Percentiles rank a stretch among this genome's conserved stretches.
Evolutionary conservation across 495 filamentous ascomycete genomes (phyloP).

Genomic region (Talaromyces adpressus): DNA sequence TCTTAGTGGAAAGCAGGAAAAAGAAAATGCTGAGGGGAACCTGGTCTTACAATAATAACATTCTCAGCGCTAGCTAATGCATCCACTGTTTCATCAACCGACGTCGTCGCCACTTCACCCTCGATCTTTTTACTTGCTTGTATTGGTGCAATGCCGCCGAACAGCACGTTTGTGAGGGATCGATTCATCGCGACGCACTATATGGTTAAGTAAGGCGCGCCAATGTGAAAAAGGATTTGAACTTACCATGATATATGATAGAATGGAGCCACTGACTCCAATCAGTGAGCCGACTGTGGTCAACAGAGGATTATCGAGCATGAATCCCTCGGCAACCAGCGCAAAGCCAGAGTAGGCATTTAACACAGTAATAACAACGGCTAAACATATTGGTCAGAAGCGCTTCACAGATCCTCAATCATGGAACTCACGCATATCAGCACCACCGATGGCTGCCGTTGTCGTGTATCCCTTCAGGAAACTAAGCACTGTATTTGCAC

Average conservation of each 20-base stretch:
- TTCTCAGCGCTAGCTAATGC: conserved; percentile 61
- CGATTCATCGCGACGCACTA: conserved; percentile 82
- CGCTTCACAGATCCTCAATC: not conserved
- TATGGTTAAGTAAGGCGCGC: not conserved
- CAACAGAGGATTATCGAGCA: conserved; percentile 76
- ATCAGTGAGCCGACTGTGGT: conserved; percentile 76
- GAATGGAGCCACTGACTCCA: conserved; percentile 72
- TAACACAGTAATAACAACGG: conserved; percentile 77
- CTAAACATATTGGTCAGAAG: conserved; percentile 8
- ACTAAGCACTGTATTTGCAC: conserved; percentile 64
- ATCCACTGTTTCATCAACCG: conserved; percentile 67
- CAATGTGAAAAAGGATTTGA: not conserved
- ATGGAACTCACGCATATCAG: conserved; percentile 56
- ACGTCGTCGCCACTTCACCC: conserved; percentile 63
- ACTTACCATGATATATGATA: conserved; percentile 64
- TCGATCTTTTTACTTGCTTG: conserved; percentile 63
- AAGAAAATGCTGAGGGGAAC: not conserved
- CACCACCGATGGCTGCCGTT: conserved; percentile 76
- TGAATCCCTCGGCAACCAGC: conserved; percentile 74
- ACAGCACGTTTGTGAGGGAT: conserved; percentile 71
- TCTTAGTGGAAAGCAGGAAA: not conserved
- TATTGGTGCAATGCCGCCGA: conserved; percentile 63
- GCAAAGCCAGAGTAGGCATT: conserved; percentile 84
- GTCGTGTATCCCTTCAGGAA: conserved; percentile 80
- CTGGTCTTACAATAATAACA: conserved; percentile 56